Conservation (phyloP, 2,329 filamentous ascomycete species). For the Lasiodiplodia sp. region DNA sequence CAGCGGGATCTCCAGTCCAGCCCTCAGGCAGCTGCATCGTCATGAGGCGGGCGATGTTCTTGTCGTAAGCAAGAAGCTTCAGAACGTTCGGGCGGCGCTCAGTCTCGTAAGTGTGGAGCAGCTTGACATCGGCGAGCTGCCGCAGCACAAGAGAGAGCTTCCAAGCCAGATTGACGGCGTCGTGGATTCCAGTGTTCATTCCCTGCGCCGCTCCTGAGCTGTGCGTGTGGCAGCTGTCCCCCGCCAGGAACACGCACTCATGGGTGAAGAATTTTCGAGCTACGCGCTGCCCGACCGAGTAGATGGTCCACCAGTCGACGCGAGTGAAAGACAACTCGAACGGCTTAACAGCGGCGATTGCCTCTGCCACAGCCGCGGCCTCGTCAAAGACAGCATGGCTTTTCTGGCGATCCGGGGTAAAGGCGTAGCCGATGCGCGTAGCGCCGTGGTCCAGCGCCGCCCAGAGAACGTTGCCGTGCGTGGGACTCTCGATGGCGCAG, state of each 20-base stretch:
- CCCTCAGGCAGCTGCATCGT: conserved; percentile 44
- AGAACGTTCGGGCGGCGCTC: conserved; percentile 59
- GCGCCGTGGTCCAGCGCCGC: conserved; percentile 61
- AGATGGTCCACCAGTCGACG: conserved; percentile 56
- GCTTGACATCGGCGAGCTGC: conserved; percentile 45
- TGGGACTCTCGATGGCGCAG: conserved; percentile 59
- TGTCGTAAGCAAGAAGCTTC: conserved; percentile 49
- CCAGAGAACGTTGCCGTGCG: conserved; percentile 65
- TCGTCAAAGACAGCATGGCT: conserved; percentile 46
- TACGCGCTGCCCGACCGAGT: conserved; percentile 53
- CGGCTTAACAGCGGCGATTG: conserved; percentile 49
- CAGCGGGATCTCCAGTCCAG: conserved; percentile 41
- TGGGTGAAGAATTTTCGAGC: conserved; percentile 43
- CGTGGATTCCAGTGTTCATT: conserved; percentile 65
- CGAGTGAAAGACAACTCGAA: conserved; percentile 49
- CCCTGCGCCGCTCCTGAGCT: conserved; percentile 64
- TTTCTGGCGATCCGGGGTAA: conserved; percentile 52
- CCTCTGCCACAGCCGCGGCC: conserved; percentile 49
- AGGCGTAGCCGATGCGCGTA: conserved; percentile 62
- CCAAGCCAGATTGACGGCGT: conserved; percentile 63
- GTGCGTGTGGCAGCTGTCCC: conserved; percentile 66
- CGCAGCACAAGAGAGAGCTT: conserved; percentile 59
- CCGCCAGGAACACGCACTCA: conserved; percentile 61
- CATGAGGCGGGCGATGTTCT: conserved; percentile 45
- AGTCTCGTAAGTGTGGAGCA: conserved; percentile 58